A percentile compares a stretch with the other conserved stretches of the same genome.
Evolutionary conservation across 2,329 filamentous ascomycete genomes (phyloP).

Genomic region (Elsinoe perseae): DNA sequence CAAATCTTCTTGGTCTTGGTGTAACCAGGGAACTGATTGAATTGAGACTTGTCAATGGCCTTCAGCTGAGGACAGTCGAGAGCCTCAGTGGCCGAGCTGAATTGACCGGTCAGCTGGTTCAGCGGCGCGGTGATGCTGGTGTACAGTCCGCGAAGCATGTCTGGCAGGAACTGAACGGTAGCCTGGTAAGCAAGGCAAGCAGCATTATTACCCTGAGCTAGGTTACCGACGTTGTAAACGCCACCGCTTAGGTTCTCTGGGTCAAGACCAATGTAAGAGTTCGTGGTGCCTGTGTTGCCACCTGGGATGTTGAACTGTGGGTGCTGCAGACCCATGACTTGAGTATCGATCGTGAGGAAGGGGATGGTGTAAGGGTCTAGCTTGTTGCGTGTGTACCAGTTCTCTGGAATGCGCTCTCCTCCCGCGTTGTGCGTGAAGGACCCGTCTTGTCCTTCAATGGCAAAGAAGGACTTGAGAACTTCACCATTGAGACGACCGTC

Average conservation of each 20-base stretch:
- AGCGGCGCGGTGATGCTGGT: constrained; percentile 28
- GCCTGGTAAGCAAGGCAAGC: constrained; percentile 39
- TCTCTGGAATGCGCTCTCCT: constrained; percentile 37
- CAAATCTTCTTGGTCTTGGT: constrained; percentile 18
- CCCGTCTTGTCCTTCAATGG: constrained; percentile 30
- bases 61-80: constrained; percentile 26
- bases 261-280: constrained; percentile 32
- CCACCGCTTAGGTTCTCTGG: constrained; percentile 33
- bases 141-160: constrained; percentile 36
- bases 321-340: constrained; percentile 22
- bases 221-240: constrained; percentile 35
- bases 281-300: constrained; percentile 31
- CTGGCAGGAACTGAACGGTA: constrained; percentile 37
- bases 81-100: constrained; percentile 21
- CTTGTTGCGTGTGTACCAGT: constrained; percentile 31
- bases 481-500: constrained; percentile 32
- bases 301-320: constrained; percentile 30
- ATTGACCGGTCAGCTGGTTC: constrained; percentile 29
- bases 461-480: constrained; percentile 35
- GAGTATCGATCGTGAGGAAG: constrained; percentile 23
- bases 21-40: constrained; percentile 26
- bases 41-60: constrained; percentile 24
- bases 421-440: constrained; percentile 30
- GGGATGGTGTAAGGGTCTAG: constrained; percentile 29
- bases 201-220: constrained; percentile 43